Percentiles rank a stretch among this genome's conserved stretches.
phyloP scores from a whole-genome alignment of 2,329 filamentous ascomycete species.

The Coniochaeta sp. region DNA sequence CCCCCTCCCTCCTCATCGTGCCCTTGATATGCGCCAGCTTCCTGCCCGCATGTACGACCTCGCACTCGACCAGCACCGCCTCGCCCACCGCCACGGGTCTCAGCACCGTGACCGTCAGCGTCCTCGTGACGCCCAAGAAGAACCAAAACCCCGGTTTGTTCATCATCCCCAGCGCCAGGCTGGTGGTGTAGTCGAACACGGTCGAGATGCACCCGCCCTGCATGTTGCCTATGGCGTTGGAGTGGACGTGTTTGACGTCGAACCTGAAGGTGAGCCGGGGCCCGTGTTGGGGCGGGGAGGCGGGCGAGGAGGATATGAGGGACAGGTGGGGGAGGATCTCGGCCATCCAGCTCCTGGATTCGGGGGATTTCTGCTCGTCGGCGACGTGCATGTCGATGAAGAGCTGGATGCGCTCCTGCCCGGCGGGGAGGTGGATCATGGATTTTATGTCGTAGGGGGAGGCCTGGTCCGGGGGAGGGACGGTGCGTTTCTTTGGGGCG shows the following conservation, averaged over 20 bases:
- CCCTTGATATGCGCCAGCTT: conserved; percentile 46
- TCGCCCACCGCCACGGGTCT: conserved; percentile 49
- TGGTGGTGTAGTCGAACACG: conserved; percentile 61
- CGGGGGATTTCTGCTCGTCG: background rate
- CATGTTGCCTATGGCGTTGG: conserved; percentile 46
- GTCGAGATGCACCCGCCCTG: conserved; percentile 60
- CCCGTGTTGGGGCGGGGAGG: conserved; percentile 19
- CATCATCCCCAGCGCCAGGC: conserved; percentile 48
- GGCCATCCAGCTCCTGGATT: conserved; percentile 29
- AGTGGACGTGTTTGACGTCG: conserved; percentile 34
- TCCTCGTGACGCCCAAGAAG: conserved; percentile 56
- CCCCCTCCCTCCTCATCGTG: conserved; percentile 44
- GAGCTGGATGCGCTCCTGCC: background rate
- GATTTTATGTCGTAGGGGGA: no score
- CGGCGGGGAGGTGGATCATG: no score
- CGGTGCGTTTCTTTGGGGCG: no score
- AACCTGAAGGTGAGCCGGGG: conserved; percentile 28
- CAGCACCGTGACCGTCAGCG: conserved; percentile 60
- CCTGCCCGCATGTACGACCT: conserved; percentile 52
- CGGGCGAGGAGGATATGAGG: conserved; percentile 28
- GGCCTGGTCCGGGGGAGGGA: no score
- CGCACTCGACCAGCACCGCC: conserved; percentile 45
- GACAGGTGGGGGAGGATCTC: conserved; percentile 32
- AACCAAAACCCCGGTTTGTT: conserved; percentile 54
- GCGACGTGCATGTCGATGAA: background rate